These are phyloP conservation scores for Apiospora malaysiana DNA, from an alignment of 2,329 filamentous ascomycete genomes.

Conservation along the genomic window DNA sequence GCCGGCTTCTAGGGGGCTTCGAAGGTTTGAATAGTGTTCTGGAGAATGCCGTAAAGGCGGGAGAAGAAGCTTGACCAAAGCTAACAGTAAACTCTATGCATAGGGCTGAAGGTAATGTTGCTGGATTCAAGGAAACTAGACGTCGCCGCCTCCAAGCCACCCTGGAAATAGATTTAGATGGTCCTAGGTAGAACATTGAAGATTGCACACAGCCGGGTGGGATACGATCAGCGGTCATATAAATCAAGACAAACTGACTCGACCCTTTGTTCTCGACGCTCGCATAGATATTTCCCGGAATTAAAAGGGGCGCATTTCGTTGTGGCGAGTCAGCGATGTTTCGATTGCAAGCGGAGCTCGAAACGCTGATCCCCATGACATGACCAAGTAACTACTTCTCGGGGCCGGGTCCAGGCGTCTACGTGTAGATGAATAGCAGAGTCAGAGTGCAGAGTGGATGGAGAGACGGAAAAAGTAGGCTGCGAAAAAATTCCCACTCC, in stretches of 20 bases:
- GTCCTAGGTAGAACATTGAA: not conserved
- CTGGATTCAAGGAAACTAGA: not conserved
- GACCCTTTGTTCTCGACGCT: no score
- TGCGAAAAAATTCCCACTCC: not conserved
- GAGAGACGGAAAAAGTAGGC: not conserved
- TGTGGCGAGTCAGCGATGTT: not conserved
- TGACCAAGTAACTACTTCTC: not conserved
- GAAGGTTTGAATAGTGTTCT: not conserved
- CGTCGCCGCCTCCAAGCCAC: not conserved
- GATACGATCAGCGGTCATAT: conserved; percentile 1
- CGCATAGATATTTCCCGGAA: not conserved
- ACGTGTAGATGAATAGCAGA: not conserved
- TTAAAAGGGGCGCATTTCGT: not conserved
- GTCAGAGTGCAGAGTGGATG: no score
- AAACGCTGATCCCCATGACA: not conserved
- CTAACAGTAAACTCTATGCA: not conserved
- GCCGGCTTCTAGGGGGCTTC: not conserved
- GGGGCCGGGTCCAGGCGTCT: not conserved
- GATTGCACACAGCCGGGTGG: not conserved
- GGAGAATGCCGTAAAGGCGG: not conserved
- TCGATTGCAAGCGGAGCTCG: not conserved
- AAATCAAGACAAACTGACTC: not conserved
- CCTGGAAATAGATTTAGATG: not conserved
- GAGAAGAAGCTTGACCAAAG: not conserved
- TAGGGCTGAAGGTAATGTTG: not conserved